Conservation (phyloP, 2,329 filamentous ascomycete genomes). For the Xylaria sp. region DNA sequence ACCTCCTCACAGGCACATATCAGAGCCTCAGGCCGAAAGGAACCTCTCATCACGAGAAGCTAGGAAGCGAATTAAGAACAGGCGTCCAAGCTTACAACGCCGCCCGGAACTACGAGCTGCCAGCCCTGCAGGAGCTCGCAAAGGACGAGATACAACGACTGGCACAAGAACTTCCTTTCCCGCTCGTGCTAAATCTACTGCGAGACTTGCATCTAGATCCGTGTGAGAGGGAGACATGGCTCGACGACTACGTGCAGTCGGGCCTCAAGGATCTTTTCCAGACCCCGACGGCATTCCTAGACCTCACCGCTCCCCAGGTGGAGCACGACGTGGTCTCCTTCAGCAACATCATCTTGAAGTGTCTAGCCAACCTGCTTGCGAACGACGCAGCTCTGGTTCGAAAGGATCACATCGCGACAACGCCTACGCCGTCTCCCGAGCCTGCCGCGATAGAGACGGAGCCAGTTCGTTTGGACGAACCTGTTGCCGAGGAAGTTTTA, state of each 20-base stretch:
- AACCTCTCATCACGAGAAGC: conserved; percentile 26
- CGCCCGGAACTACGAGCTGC: conserved; percentile 36
- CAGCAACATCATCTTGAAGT: conserved; percentile 35
- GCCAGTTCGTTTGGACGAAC: conserved; percentile 1
- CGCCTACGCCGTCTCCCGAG: conserved; percentile 3
- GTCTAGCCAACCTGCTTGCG: conserved; percentile 27
- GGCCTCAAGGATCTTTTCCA: conserved; percentile 25
- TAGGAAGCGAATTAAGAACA: conserved; percentile 37
- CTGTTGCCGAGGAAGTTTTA: background rate
- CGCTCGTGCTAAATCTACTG: conserved; percentile 31
- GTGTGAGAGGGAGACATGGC: conserved; percentile 28
- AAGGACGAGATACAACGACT: conserved; percentile 40
- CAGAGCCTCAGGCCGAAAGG: conserved; percentile 41
- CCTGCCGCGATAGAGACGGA: conserved; percentile 13
- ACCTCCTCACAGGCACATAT: conserved; percentile 42
- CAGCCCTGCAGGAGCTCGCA: conserved; percentile 33
- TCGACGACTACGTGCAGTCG: conserved; percentile 32
- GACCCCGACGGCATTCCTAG: conserved; percentile 31
- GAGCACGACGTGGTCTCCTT: conserved; percentile 29
- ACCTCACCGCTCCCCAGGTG: conserved; percentile 19
- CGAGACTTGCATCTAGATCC: conserved; percentile 24
- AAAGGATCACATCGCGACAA: background rate
- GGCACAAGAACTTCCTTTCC: conserved; percentile 32
- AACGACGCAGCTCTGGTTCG: conserved; percentile 7
- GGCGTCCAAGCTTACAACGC: conserved; percentile 37